Evolutionary conservation across 148 eudicot genomes (phyloP), one percentile per base, ranked within the genome.

Genomic region (Chenopodium berlandieri): DNA sequence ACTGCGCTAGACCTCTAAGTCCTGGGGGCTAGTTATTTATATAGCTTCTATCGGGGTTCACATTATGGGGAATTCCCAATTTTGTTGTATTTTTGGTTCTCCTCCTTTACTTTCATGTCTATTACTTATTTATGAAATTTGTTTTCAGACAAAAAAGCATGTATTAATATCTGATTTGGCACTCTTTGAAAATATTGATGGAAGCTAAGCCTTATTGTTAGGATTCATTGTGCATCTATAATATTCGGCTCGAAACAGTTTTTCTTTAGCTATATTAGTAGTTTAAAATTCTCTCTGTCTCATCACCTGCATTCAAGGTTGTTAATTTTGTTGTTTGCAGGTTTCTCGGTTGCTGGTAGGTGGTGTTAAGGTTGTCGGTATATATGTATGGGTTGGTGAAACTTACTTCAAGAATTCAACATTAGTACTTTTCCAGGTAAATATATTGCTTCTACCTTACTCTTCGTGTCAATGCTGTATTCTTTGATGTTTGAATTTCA

Each of bases 311-410:
- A 25, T 62, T 27, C 4, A 16, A 23, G 27, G 40, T 56, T 10
- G 70, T 25, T 34, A 63, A 44, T 20, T 66, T 20, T 64, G 62
- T 31, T 64, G 52, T 44, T 48, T 84, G 46, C 78, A 96, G 99
- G 99, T 94, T 64, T 92, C 98, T 58, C 87, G 97, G 85, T 90
- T 96, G 99, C 86, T 96, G 73, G 84, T 92, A 60, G 99, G 99
- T 67, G 99, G 99, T 70, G 84, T 94, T 80, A 90, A 88, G 85
- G 98, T 96, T 75, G 83, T 96, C 64, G 99, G 99, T 79, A 85
- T 96, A 82, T 96, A 92, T 77, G 81, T 92, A 67, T 96, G 97
- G 98, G 90, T 84, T 66, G 88, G 87, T 47, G 99, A 96, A 73
- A 83, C 84, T 82, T 75, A 89, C 77, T 96, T 91, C 87, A 96